Percentiles rank a stretch among this genome's conserved stretches.
phyloP scores from a whole-genome alignment of 202 grass and related monocot genomes.

The Dendrocalamus latiflorus region DNA sequence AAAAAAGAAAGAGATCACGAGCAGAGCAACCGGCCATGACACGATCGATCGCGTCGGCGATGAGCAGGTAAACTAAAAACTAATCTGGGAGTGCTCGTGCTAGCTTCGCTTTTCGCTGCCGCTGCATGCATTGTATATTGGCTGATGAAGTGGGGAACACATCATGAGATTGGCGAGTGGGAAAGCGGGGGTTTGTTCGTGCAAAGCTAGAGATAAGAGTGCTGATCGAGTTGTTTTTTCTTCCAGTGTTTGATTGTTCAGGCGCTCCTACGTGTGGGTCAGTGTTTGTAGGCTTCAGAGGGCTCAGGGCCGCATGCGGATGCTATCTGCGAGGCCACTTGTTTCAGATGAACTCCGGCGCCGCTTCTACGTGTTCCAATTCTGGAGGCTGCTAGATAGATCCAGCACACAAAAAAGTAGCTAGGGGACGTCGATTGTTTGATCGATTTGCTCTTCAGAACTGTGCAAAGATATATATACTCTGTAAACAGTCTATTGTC shows the following conservation, averaged over 20 bases:
- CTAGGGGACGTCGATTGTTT: not conserved
- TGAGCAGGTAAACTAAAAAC: constrained; percentile 12
- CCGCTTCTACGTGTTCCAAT: constrained; percentile 27
- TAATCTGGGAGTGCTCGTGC: not conserved
- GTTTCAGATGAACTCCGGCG: constrained; percentile 40
- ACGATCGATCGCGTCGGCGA: constrained; percentile 15
- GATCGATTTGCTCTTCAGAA: not conserved
- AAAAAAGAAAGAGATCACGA: not conserved
- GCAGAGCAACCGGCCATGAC: not conserved
- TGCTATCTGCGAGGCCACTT: not conserved
- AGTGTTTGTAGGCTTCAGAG: constrained; percentile 42
- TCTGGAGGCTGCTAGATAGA: constrained; percentile 16
- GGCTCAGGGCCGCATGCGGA: not conserved
- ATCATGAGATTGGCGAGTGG: constrained; percentile 12
- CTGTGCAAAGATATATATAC: not conserved
- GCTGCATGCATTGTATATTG: not conserved
- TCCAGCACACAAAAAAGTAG: not conserved
- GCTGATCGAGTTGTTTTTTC: not conserved
- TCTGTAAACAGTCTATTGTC: not conserved
- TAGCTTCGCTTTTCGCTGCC: not conserved
- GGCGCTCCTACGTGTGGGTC: not conserved
- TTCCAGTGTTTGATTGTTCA: not conserved
- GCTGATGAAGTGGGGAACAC: constrained; percentile 5
- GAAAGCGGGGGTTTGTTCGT: constrained; percentile 15
- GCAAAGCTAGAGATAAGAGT: not conserved